Evolutionary conservation across 208 protist species (phyloP), one percentile per base, ranked within the genome.

Genomic region (Leishmania martiniquensis): DNA sequence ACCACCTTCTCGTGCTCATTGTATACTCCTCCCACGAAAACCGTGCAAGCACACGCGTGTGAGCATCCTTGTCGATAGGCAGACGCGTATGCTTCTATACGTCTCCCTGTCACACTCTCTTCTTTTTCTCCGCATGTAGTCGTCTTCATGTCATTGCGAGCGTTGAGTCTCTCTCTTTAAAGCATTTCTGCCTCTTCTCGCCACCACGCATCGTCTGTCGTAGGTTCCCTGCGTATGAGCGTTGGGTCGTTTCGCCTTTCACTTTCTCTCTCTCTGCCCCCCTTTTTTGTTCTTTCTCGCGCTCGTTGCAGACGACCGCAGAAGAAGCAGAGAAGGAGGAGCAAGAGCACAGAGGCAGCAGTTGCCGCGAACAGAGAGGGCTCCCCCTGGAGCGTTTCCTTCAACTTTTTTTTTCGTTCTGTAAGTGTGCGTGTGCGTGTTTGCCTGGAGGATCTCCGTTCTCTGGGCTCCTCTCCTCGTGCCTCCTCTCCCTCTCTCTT

Each of bases 1-100:
- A 10, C 20, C 37, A 13, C 37, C n/a, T 34, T 63, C 37, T 29
- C 29, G 10, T 37, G 29, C 12, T 12, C 7, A 63, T 37, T 37
- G 57, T 13, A 63, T 37, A 63, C 15, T 37, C 29, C 57, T 63
- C 57, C 57, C n/a, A 63, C 57, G 29, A 63, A 63, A 63, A 63
- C n/a, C n/a, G n/a, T n/a, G 29, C 57, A 37, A 63, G 20, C 25
- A 37, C 2, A 37, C 57, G 29, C 4, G 57, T 63, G 29, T 63
- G 57, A 59, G 22, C 20, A 1, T 4, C 57, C 12, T 37, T 39
- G 57, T 63, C 37, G 57, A 63, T 63, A 15, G 29, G 57, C 6
- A 37, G 29, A 29, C 25, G 57, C 10, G 12, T 39, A 29, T 37
- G 15, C 57, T 63, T 9, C 20, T 63, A 37, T 39, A 37, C 29